These are phyloP conservation scores for Saturnispora halmiae DNA, from an alignment of 805 yeast species.

Conservation along the genomic window DNA sequence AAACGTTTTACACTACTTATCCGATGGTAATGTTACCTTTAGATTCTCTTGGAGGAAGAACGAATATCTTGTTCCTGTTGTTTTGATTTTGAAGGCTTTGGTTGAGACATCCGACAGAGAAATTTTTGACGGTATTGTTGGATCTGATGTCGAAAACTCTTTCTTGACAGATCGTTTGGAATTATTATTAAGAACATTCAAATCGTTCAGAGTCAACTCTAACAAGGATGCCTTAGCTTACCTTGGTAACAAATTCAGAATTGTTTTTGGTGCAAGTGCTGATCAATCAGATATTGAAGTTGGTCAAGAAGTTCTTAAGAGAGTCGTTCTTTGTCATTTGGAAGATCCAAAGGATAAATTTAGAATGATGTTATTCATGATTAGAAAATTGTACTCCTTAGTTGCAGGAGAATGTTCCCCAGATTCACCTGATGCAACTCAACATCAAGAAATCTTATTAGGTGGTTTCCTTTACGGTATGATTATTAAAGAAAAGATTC, in stretches of 20 bases:
- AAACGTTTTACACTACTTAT: slow-evolving; percentile 90
- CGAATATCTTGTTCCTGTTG: slow-evolving; percentile 88
- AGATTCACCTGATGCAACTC: slow-evolving; percentile 98
- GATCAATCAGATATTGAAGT: slow-evolving; percentile 86
- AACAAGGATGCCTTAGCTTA: slow-evolving; percentile 87
- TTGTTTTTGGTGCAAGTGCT: slow-evolving; percentile 82
- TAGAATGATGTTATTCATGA: slow-evolving; percentile 83
- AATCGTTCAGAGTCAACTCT: slow-evolving; percentile 67
- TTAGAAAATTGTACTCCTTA: slow-evolving; percentile 85
- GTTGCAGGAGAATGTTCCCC: slow-evolving; percentile 96
- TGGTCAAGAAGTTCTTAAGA: slow-evolving; percentile 71
- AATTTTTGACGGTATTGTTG: slow-evolving; percentile 92
- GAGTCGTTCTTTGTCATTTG: slow-evolving; percentile 87
- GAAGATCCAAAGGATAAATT: slow-evolving; percentile 70
- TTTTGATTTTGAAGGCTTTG: slow-evolving; percentile 86
- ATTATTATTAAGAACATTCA: slow-evolving; percentile 79
- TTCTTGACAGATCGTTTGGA: slow-evolving; percentile 98
- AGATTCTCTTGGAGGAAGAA: slow-evolving; percentile 96
- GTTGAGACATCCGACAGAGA: slow-evolving; percentile 89
- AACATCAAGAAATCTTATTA: slow-evolving; percentile 91
- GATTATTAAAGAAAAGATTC: slow-evolving; percentile 93
- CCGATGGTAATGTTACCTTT: slow-evolving; percentile 93
- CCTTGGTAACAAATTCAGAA: slow-evolving; percentile 91
- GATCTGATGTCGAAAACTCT: slow-evolving; percentile 76
- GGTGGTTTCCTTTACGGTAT: slow-evolving; percentile 96